A percentile compares a stretch with the other conserved stretches of the same genome.
Evolutionary conservation across 2,329 filamentous ascomycete species (phyloP).

Genomic region (Gaeumannomyces sp.): DNA sequence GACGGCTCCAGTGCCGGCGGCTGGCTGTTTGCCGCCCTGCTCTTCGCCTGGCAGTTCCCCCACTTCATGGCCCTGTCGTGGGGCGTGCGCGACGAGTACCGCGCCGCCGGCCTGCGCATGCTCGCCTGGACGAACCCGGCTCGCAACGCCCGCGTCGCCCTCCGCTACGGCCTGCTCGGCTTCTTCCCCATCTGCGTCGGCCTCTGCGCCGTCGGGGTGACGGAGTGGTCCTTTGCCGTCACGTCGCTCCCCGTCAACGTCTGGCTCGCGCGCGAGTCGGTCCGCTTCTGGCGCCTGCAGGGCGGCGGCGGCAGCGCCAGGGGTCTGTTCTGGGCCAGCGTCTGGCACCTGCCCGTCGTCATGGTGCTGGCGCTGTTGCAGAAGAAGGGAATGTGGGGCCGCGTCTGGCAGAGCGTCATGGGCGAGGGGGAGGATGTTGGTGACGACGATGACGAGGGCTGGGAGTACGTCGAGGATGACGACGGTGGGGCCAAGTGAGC

Average conservation of each 20-base stretch:
- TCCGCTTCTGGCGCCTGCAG: constrained; percentile 71
- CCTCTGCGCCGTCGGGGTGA: constrained; percentile 72
- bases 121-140: constrained; percentile 82
- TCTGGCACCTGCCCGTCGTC: constrained; percentile 89
- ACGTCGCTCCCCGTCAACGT: constrained; percentile 77
- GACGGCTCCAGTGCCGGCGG: constrained; percentile 65
- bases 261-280: constrained; percentile 78
- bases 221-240: constrained; percentile 76
- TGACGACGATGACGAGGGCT: constrained; percentile 30
- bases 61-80: constrained; percentile 96
- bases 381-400: constrained; percentile 87
- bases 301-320: constrained; percentile 76
- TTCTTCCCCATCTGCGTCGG: constrained; percentile 84
- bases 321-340: constrained; percentile 91
- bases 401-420: constrained; percentile 66
- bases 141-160: constrained; percentile 76
- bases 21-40: constrained; percentile 76
- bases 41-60: constrained; percentile 97
- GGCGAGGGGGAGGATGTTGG: constrained; percentile 54
- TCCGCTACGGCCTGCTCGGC: constrained; percentile 75
- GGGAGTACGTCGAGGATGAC: constrained; percentile 51
- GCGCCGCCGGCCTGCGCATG: constrained; percentile 62
- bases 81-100: constrained; percentile 85
- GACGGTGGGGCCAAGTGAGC: constrained; percentile 26
- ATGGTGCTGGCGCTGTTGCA: constrained; percentile 86